A percentile compares a stretch with the other conserved stretches of the same genome.
Evolutionary conservation across 2,329 filamentous ascomycete genomes (phyloP).

Genomic region (Hymenotorrendiella dingleyae): DNA sequence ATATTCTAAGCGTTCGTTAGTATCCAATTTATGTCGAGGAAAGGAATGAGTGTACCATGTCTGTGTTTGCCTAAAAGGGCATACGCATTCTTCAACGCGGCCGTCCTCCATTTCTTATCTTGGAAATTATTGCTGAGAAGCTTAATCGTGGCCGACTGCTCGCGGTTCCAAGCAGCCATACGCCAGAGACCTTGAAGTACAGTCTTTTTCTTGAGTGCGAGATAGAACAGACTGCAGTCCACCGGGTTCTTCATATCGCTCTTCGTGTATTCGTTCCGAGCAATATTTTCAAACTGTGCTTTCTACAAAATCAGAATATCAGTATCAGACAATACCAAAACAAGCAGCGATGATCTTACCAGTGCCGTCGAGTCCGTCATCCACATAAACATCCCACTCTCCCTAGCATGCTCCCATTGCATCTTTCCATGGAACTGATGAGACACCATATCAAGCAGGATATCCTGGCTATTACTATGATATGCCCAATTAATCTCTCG

Average conservation of each 20-base stretch:
- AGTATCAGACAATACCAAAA: not conserved
- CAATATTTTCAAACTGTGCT: slow-evolving; percentile 81
- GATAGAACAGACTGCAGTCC: slow-evolving; percentile 85
- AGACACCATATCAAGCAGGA: slow-evolving; percentile 76
- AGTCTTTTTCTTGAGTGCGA: slow-evolving; percentile 85
- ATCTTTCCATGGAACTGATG: slow-evolving; percentile 73
- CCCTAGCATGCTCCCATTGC: slow-evolving; percentile 77
- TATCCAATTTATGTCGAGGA: not conserved
- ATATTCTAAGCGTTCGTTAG: slow-evolving; percentile 55
- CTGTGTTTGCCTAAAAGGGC: slow-evolving; percentile 84
- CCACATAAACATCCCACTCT: slow-evolving; percentile 95
- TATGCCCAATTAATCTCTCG: slow-evolving; percentile 82
- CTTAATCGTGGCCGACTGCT: slow-evolving; percentile 73
- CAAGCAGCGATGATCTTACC: slow-evolving; percentile 45
- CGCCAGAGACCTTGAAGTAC: slow-evolving; percentile 90
- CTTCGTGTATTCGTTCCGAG: slow-evolving; percentile 87
- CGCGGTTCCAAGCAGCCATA: slow-evolving; percentile 83
- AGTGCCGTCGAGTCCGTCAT: slow-evolving; percentile 70
- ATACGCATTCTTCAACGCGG: slow-evolving; percentile 93
- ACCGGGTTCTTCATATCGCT: slow-evolving; percentile 83
- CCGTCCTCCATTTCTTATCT: slow-evolving; percentile 79
- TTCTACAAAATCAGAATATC: slow-evolving; percentile 41
- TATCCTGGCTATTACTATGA: slow-evolving; percentile 81
- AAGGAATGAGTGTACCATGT: slow-evolving; percentile 54
- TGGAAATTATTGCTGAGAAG: slow-evolving; percentile 88